phyloP scores from a whole-genome alignment of 139 green algal species.

The Picochlorum costavermella region DNA sequence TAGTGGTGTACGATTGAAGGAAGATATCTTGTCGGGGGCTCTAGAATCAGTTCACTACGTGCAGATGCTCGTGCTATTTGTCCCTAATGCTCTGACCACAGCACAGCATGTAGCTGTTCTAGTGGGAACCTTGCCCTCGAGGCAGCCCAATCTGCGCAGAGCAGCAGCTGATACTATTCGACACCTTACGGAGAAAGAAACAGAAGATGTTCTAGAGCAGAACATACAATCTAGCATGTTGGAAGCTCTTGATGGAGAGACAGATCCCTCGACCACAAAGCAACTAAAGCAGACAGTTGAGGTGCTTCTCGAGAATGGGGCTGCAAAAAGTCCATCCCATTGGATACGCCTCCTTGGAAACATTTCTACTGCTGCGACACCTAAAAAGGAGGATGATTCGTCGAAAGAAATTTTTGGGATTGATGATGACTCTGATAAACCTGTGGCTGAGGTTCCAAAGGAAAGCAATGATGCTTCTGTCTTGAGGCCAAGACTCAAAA shows the following conservation, averaged over 20 bases:
- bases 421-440: constrained; percentile 5
- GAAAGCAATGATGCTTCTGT: constrained; percentile 13
- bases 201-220: constrained; percentile 31
- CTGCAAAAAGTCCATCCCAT: constrained; percentile 28
- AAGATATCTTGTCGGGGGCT: constrained; percentile 38
- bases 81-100: constrained; percentile 64
- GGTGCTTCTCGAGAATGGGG: constrained; percentile 46
- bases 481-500: constrained; percentile 1
- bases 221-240: constrained; percentile 67
- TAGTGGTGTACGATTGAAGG: constrained; percentile 4
- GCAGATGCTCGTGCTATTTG: constrained; percentile 91
- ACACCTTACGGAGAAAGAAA: constrained; percentile 76
- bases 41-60: constrained; percentile 81
- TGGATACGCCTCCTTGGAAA: constrained; percentile 53
- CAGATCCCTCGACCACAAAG: constrained; percentile 29
- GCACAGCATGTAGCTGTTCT: constrained; percentile 58
- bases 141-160: constrained; percentile 59
- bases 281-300: constrained; percentile 49
- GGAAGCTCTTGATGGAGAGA: constrained; percentile 72
- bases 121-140: constrained; percentile 50
- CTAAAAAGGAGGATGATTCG: neutral
- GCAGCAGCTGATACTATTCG: constrained; percentile 78
- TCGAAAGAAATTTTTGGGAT: neutral
- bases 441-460: constrained; percentile 29
- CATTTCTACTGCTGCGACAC: constrained; percentile 29